Base-by-base conservation (phyloP, 352 stramenopile species). In the Globisporangium spinosum region DNA sequence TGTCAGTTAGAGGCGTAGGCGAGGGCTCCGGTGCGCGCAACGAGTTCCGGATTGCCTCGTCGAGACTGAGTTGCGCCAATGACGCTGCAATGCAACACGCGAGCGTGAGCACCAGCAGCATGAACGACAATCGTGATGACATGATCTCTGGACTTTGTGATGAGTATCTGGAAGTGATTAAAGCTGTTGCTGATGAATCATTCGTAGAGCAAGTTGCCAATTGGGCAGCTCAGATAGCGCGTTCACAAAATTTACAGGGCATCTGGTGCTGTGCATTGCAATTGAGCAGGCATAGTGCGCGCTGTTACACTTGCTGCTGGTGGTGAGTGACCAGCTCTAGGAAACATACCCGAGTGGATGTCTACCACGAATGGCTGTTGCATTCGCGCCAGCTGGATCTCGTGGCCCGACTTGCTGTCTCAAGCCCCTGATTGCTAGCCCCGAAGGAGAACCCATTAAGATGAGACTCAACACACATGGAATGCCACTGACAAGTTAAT, bases 41-140 rank as follows among this genome's bases (percentile, higher is more conserved):
- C 27, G 60, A 65, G 27, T 53, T 55, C 25, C 60, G 29, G 25
- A 57, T 65, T 22, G 60, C 60, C 5, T 65, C 60, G 12, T 65
- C 60, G 17, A 58, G 22, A 55, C 60, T 65, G 25, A 65, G 60
- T 38, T 65, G 60, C n/a, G 43, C 25, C 9, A 43, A 58, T 43
- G 32, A 29, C 34, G 47, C 6, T 17, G 45, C 47, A 25, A 67
- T 73, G 9, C 25, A 64, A 23, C 35, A 66, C 7, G 70, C 22
- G 69, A 65, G 43, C 1, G 15, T 32, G 43, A 65, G 35, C 38
- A 54, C 17, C 10, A 53, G 22, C 27, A 38, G n/a, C 22, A 23
- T 4, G 22, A 54, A 20, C 15, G 20, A 40, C 12, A 47, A 20
- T 10, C 17, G 38, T 34, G 22, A 23, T 3, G 23, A 27, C 60